These are phyloP conservation scores for Eucalyptus marginata DNA, from an alignment of 345 rosid species.

Conservation along the genomic window DNA sequence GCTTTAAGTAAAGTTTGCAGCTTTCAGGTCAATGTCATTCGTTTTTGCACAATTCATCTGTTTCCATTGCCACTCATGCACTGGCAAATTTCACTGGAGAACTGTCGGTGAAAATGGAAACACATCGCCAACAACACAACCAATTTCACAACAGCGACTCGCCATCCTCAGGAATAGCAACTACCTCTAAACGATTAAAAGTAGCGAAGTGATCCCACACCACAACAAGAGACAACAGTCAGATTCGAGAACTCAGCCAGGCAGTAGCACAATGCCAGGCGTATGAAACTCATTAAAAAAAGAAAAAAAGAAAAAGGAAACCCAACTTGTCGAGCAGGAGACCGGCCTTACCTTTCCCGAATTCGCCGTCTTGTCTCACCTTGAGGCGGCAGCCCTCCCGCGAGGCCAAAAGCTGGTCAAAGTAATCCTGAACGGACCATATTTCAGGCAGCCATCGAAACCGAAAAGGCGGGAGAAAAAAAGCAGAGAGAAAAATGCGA, in stretches of 20 bases:
- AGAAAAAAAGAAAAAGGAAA: no score
- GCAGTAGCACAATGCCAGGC: neutral
- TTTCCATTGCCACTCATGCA: no score
- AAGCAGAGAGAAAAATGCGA: neutral
- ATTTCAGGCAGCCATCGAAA: neutral
- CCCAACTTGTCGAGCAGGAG: neutral
- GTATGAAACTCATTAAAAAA: neutral
- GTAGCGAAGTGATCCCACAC: neutral
- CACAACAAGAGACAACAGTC: neutral
- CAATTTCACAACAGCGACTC: neutral
- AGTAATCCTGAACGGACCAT: constrained; percentile 42
- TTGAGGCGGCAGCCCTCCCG: constrained; percentile 34
- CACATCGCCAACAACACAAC: no score
- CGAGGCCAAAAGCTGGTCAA: constrained; percentile 33
- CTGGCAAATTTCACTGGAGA: no score
- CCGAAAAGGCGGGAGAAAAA: neutral
- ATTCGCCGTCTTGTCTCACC: constrained; percentile 26
- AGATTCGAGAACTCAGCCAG: neutral
- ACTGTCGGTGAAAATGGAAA: no score
- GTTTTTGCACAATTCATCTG: no score
- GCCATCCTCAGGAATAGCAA: neutral
- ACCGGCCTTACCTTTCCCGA: constrained; percentile 40
- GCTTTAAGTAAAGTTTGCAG: no score
- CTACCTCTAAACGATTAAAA: neutral
- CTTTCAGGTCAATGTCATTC: no score